Base-by-base conservation (phyloP, 495 filamentous ascomycete genomes). In the Durotheca rogersii region DNA sequence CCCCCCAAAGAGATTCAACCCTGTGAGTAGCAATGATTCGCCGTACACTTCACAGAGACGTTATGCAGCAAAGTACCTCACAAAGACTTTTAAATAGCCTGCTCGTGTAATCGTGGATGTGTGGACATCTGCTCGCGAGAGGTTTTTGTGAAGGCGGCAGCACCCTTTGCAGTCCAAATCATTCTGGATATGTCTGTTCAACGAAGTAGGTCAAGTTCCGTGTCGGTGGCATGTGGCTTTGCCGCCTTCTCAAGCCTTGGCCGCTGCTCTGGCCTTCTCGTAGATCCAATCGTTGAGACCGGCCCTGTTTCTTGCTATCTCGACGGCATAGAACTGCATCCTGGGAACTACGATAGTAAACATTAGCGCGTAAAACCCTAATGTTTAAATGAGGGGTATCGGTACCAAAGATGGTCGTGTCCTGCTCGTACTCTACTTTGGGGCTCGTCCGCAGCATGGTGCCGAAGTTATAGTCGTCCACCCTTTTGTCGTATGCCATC, bases 251-350 rank as follows among this genome's bases (percentile, higher is more conserved):
- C 52, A 65, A 9, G 41, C 25, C 36, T 64, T 65, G 42, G 56
- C 69, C 54, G 71, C 60, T 25, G 61, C 62, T 25, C 72, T 58
- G 1, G 72, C 78, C 59, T 86, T 78, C 71, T 97, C 90, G 63
- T 89, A 90, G 46, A 97, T 79, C 93, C 93, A 98, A 67, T 98
- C 93, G 61, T 98, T 98, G 41, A 98, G 72, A 27, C 91, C 90
- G 19, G 79, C 77, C 25, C 82, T 81, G 69, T 99, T 99, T 65
- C 92, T 84, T 7, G 87, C 86, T 62, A 99, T 96, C 71, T 99
- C 93, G 62, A 97, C 71, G 23, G 93, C 93, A 63, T 99, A 99
- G 64, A 99, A 99, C 66, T 99, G 93, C 93, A 98, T 98, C 44
- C 93, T 81, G 57, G 86, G 84, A 17, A 81, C 84, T 86, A 41